Evolutionary conservation across 805 yeast species (phyloP), one percentile per base, ranked within the genome.

Genomic region (Lachancea fermentati): DNA sequence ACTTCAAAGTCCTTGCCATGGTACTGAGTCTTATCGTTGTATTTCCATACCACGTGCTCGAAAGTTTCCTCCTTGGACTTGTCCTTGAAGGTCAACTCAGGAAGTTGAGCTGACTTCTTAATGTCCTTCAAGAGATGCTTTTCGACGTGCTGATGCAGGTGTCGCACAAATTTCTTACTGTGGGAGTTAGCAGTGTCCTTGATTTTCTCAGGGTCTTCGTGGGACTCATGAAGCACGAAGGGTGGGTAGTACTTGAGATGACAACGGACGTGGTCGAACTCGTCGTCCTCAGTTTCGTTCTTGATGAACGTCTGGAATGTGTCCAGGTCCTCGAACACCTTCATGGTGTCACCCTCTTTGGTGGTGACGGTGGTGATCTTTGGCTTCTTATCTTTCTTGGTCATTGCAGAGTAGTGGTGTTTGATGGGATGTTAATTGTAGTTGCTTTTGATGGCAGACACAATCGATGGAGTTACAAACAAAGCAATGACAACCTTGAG

Each of bases 241-340:
- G 91, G 91, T 15, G 93, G 93, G 54, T 76, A 70, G 62, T 83
- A 83, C 37, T 68, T 69, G 45, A 82, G 66, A 46, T 75, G 79
- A 28, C 85, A 84, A 55, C 81, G 83, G 49, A 79, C 65, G 51
- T 78, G 73, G 55, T 78, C 85, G 50, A 74, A 79, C 44, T 83
- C 89, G 46, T 81, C 79, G 59, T 82, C 89, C 73, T 85, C 81
- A 3, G 83, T 76, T 55, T 81, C 89, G 56, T 79, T 85, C 54
- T 78, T 72, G 44, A 83, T 66, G 58, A 68, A 83, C 18, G 71
- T 68, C 55, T 79, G 86, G 54, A 83, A 83, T 13, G 76, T 69
- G 14, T 67, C 68, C 45, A 83, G 62, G 38, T 75, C 81, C 34
- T 83, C 89, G 61, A 83, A 83, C 25, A 66, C 66, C 30, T 61